phyloP scores from a whole-genome alignment of 306 rosid genomes.

The Inga laurina region DNA sequence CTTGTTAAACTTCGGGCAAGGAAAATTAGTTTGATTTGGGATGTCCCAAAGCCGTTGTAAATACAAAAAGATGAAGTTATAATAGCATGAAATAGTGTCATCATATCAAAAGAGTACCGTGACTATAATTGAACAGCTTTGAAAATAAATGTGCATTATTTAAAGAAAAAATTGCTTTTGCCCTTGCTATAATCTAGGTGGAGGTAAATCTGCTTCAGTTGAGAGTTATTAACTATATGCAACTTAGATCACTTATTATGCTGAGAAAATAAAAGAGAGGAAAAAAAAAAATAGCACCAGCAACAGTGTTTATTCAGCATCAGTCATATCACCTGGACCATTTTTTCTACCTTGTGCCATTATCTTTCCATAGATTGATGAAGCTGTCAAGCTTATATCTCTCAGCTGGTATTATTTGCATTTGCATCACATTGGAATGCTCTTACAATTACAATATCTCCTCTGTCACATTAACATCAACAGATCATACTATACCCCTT shows the following conservation, averaged over 20 bases:
- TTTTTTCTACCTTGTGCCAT: neutral
- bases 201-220: conserved; percentile 1
- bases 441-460: conserved; percentile 10
- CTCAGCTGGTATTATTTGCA: conserved; percentile 23
- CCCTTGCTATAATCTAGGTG: neutral
- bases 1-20: too few species aligned
- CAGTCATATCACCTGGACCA: conserved; percentile 12
- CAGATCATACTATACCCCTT: conserved; percentile 16
- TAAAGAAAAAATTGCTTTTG: neutral
- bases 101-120: too few species aligned
- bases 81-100: too few species aligned
- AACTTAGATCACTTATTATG: neutral
- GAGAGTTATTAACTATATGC: neutral
- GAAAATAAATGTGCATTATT: neutral
- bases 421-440: conserved; percentile 15
- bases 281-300: neutral
- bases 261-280: neutral
- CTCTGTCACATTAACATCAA: conserved; percentile 11
- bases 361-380: conserved; percentile 8
- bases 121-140: too few species aligned
- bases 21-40: too few species aligned
- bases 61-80: too few species aligned
- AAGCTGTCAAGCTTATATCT: conserved; percentile 4
- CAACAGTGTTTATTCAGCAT: neutral
- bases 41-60: too few species aligned